Percentiles rank a stretch among this genome's conserved stretches.
These are phyloP conservation scores for Emiliania huxleyi DNA, from an alignment of 78 protist species.

Conservation along the genomic window DNA sequence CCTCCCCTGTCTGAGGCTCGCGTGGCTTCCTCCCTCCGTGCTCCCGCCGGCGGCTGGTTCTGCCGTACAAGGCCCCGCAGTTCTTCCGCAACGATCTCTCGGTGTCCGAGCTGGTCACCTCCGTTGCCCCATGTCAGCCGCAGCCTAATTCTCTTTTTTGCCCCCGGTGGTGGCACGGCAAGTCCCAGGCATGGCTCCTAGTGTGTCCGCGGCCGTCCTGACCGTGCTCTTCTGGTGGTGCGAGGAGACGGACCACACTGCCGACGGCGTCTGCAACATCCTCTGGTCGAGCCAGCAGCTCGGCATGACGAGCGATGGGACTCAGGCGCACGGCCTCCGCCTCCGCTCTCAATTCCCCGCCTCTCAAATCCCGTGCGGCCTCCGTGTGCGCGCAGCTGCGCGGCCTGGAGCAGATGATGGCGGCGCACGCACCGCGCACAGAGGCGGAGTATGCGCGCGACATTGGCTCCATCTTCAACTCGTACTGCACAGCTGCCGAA, in stretches of 20 bases:
- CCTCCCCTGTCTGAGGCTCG: no score
- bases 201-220: not conserved
- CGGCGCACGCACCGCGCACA: not conserved
- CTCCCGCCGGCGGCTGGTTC: no score
- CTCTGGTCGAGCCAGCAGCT: not conserved
- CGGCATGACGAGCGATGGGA: not conserved
- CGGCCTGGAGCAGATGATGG: not conserved
- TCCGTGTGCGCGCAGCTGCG: no score
- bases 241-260: not conserved
- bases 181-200: no score
- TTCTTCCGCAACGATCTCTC: no score
- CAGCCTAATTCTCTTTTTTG: no score
- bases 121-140: no score
- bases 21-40: no score
- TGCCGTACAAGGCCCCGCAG: no score
- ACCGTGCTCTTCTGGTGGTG: not conserved
- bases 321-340: not conserved
- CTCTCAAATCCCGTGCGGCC: no score
- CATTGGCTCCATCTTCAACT: not conserved
- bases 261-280: not conserved
- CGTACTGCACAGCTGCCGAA: not conserved
- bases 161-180: no score
- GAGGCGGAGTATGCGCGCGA: not conserved
- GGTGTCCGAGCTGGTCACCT: no score
- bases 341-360: not conserved